A percentile compares a stretch with the other conserved stretches of the same genome.
phyloP scores from a whole-genome alignment of 2,329 filamentous ascomycete species.

The Pseudocercospora pini-densiflorae region DNA sequence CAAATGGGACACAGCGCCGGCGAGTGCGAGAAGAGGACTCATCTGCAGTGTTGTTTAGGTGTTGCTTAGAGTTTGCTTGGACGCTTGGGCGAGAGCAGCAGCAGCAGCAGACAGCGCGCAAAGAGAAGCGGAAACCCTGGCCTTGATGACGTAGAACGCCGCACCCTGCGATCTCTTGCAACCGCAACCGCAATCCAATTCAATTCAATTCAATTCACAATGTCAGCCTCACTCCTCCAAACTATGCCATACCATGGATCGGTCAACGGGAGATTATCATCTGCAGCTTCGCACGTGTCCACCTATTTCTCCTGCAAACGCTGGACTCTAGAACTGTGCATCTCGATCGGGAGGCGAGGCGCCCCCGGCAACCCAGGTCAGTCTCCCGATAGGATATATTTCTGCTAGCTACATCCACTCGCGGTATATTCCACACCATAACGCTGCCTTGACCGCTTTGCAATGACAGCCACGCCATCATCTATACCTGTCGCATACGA shows the following conservation, averaged over 20 bases:
- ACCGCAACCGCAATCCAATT: not conserved
- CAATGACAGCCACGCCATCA: not conserved
- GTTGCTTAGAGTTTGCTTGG: conserved; percentile 1
- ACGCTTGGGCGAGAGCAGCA: not conserved
- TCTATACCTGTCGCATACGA: not conserved
- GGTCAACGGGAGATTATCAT: not conserved
- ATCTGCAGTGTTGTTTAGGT: conserved; percentile 9
- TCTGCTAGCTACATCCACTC: not conserved
- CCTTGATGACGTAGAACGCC: not conserved
- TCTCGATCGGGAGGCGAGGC: not conserved
- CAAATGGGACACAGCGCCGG: conserved; percentile 12
- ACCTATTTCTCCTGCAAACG: not conserved
- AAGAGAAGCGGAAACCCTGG: not conserved
- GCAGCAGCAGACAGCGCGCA: not conserved
- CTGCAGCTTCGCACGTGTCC: not conserved
- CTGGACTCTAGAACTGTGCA: not conserved
- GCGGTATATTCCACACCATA: not conserved
- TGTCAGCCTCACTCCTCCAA: not conserved
- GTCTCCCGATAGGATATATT: not conserved
- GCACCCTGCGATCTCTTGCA: not conserved
- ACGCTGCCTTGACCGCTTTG: not conserved
- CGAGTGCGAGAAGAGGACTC: conserved; percentile 5
- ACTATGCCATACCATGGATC: not conserved
- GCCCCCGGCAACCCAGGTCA: too few relatives aligned
- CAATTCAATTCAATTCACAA: not conserved